Base-by-base conservation (phyloP, 805 yeast species). In the Cyberlindnera mrakii region DNA sequence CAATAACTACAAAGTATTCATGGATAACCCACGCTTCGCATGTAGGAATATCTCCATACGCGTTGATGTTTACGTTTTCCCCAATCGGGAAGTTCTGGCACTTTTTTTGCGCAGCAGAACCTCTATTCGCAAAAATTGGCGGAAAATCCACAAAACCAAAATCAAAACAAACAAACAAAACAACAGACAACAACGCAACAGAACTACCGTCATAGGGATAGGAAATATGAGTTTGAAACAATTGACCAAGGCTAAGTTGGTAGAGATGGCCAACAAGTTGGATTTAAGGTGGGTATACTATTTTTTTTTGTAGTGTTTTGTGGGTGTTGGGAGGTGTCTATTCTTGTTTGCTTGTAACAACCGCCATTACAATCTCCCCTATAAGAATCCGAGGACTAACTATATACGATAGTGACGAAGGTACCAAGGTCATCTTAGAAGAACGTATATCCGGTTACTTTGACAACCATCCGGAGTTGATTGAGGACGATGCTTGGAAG, bases 241-340 rank as follows among this genome's bases (percentile, higher is more conserved):
- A 38, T 48, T 68, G 57, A 65, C 60, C 42, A 70, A 70, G 57
- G 54, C 58, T 29, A 62, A 62, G 18, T 61, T 70, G 40, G 59
- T 62, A 42, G 58, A 57, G 16, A 51, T 70, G 38, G 70, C 72
- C 17, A 45, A 53, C 14, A 58, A 55, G 31, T 62, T 70, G 46
- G 59, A 59, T 25, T 47, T 70, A 41, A 51, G 50, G 70, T 65
- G 50, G 19, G 67, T 48, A 45, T 47, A 6, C n/a, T 47, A 6
- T 10, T 8, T 31, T 38, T 35, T 2, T 25, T 45, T 43, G 14
- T 16, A 37, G 30, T 31, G 33, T 31, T 34, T 18, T 33, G 29
- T 13, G 31, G 34, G 40, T 46, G 30, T 30, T 23, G 27, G 27
- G 18, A 30, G 16, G 33, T 27, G 33, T 15, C 19, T 16, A 23